Base-by-base conservation (phyloP, 1,139 yeast species). In the Lodderomyces beijingensis region DNA sequence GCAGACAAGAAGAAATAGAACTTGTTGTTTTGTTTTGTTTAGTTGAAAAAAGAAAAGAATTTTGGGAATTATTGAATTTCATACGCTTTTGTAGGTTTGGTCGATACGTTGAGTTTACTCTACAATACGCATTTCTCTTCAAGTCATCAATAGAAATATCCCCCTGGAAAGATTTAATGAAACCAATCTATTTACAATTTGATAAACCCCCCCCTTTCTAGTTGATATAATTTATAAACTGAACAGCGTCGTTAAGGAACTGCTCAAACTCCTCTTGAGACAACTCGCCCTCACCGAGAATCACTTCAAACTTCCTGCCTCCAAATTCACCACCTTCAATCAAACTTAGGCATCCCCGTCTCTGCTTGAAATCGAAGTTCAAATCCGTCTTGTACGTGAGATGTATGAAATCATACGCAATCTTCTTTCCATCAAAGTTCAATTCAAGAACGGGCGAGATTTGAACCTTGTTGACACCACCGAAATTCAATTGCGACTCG, bases 301-400 rank as follows among this genome's bases (percentile, higher is more conserved):
- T 62, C 8, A 74, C 64, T 42, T 77, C 83, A 14, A 62, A 41
- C 32, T 61, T 54, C 25, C 75, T 54, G 0, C 82, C 83, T 3
- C 80, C 80, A 27, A 72, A 53, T 10, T 61, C 51, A 1, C 82
- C 83, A 2, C 81, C 79, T 42, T 77, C 81, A 12, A 71, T 59
- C n/a, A 65, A 48, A 36, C 67, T 62, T 34, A 70, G 56, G 43
- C 73, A 76, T 9, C 74, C 54, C 32, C 66, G 47, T 22, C 61
- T 54, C 21, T 42, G 53, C 4, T 45, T 50, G 38, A 50, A 68
- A 16, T 47, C 44, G 34, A 73, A 62, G 36, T 67, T 74, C 28
- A 73, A 49, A 37, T 69, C 74, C 22, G 72, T 59, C 30, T 77
- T 53, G 45, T 62, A 63, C 16, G 59, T 46, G 38, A 66, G 50